A percentile compares a stretch with the other conserved stretches of the same genome.
Evolutionary conservation across 1,284 basidiomycete species (phyloP).

Genomic region (Cutaneotrichosporon cyanovorans): DNA sequence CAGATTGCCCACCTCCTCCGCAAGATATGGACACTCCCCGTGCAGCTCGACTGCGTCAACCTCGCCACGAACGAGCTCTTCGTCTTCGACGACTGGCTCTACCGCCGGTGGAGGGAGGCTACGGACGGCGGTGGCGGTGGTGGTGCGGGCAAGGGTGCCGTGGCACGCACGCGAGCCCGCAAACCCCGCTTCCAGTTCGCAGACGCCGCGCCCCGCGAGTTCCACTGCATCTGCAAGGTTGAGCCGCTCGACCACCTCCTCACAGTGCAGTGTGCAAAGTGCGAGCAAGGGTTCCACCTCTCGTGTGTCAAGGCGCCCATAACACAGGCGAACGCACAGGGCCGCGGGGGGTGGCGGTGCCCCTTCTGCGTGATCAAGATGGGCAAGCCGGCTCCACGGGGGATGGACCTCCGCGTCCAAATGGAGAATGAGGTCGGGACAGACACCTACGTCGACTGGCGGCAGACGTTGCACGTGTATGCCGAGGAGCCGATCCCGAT

Average conservation of each 20-base stretch:
- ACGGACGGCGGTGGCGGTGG: not conserved
- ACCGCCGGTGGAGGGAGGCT: constrained; percentile 25
- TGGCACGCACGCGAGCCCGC: constrained; percentile 17
- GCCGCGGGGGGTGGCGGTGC: constrained; percentile 29
- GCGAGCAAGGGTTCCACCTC: constrained; percentile 37
- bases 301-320: constrained; percentile 31
- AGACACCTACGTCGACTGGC: constrained; percentile 34
- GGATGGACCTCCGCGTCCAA: constrained; percentile 33
- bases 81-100: constrained; percentile 31
- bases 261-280: constrained; percentile 30
- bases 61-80: constrained; percentile 16
- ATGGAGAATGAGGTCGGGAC: constrained; percentile 32
- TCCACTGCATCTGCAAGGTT: constrained; percentile 30
- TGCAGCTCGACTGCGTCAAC: constrained; percentile 26
- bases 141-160: not conserved
- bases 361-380: constrained; percentile 40
- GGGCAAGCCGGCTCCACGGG: constrained; percentile 25
- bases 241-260: constrained; percentile 22
- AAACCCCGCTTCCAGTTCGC: constrained; percentile 28
- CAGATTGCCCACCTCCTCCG: constrained; percentile 24
- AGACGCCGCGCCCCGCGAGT: constrained; percentile 17
- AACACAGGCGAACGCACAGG: constrained; percentile 10
- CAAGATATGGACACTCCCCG: constrained; percentile 34
- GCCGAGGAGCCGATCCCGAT: constrained; percentile 18
- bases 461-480: constrained; percentile 30